Conservation (phyloP, 176 grass and related monocot genomes). For the Alopecurus myosuroides region DNA sequence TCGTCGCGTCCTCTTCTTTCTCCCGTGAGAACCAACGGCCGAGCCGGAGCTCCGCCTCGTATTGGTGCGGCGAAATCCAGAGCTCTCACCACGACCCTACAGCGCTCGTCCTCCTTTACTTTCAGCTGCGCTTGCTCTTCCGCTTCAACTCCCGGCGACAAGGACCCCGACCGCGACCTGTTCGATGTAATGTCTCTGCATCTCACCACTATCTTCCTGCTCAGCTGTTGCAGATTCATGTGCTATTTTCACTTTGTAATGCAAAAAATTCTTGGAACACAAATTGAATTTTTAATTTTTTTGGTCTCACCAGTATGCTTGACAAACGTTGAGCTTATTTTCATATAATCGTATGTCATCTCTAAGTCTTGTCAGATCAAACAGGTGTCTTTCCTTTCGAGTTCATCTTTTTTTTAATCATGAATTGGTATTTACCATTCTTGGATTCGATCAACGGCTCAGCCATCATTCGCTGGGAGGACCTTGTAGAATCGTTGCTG, state of each 20-base stretch:
- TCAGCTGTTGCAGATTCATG: not conserved
- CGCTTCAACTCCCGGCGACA: not conserved
- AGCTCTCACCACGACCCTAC: not conserved
- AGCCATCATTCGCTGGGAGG: not conserved
- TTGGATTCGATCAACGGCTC: not conserved
- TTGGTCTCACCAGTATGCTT: not conserved
- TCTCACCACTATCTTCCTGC: not conserved
- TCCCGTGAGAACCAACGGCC: not conserved
- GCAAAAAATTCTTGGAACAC: not conserved
- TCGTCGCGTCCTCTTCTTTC: not conserved
- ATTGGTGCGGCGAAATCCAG: not conserved
- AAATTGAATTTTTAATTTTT: not conserved
- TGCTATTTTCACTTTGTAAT: not conserved
- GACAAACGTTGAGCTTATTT: not conserved
- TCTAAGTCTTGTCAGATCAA: not conserved
- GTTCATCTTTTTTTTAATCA: not conserved
- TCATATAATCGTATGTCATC: not conserved
- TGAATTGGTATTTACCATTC: not conserved
- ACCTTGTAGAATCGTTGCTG: not conserved
- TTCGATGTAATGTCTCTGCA: conserved; percentile 39
- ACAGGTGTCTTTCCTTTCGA: not conserved
- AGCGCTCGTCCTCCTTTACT: not conserved
- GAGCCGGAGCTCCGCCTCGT: not conserved
- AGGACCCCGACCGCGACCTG: not conserved
- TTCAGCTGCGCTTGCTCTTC: conserved; percentile 29